Conservation (phyloP, 495 filamentous ascomycete species). For the Daldinia caldariorum region DNA sequence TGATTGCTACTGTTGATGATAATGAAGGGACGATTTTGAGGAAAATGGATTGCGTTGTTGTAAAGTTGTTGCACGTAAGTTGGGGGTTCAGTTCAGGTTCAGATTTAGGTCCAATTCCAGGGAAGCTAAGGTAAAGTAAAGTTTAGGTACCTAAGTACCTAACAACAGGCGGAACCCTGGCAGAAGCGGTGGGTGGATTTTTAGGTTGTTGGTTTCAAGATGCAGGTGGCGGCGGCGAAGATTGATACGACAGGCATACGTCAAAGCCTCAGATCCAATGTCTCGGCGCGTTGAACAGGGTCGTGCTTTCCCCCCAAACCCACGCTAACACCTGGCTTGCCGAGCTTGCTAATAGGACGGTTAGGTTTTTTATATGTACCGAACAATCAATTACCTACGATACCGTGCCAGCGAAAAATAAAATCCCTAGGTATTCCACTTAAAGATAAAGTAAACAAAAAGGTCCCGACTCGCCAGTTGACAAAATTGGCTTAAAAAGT, state of each 20-base stretch:
- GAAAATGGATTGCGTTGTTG: not conserved
- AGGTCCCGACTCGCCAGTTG: not conserved
- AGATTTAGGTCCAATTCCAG: not conserved
- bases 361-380: conserved; percentile 11
- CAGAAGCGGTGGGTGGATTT: conserved; percentile 1
- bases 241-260: conserved; percentile 34
- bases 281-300: conserved; percentile 30
- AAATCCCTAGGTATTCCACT: too few relatives aligned
- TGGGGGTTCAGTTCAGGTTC: conserved; percentile 1
- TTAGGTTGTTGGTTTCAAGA: conserved; percentile 32
- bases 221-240: conserved; percentile 41
- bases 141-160: too few relatives aligned
- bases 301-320: conserved; percentile 18
- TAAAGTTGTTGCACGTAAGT: not conserved
- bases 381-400: conserved; percentile 3
- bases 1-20: not conserved
- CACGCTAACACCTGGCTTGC: too few relatives aligned
- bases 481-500: not conserved
- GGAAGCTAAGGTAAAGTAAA: not conserved
- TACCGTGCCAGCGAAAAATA: not conserved
- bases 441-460: not conserved
- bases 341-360: conserved; percentile 18
- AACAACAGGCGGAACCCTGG: not conserved
- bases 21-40: conserved; percentile 1
- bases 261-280: conserved; percentile 37